Conservation (phyloP, 2,329 filamentous ascomycete species). For the Microcera coccophila region DNA sequence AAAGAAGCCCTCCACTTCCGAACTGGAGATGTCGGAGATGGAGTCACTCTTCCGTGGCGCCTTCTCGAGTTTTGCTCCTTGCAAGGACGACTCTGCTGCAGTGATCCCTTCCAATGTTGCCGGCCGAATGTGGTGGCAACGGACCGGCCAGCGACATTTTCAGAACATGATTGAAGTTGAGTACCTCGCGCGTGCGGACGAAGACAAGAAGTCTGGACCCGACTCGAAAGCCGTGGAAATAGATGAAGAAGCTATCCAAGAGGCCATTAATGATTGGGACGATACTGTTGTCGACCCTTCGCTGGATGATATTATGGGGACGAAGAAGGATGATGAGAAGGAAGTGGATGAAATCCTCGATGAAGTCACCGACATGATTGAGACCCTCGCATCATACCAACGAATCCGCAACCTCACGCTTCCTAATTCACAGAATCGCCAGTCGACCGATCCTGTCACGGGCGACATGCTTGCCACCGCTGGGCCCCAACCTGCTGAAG, state of each 20-base stretch:
- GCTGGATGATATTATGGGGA: constrained; percentile 50
- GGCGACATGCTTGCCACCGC: constrained; percentile 66
- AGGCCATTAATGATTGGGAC: constrained; percentile 57
- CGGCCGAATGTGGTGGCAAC: constrained; percentile 73
- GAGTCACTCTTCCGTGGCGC: constrained; percentile 72
- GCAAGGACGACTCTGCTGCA: constrained; percentile 67
- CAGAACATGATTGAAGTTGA: constrained; percentile 59
- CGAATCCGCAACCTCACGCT: constrained; percentile 71
- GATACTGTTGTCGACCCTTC: constrained; percentile 55
- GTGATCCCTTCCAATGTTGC: constrained; percentile 65
- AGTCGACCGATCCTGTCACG: constrained; percentile 58
- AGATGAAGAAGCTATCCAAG: constrained; percentile 50
- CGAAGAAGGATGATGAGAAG: constrained; percentile 57
- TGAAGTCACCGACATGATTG: constrained; percentile 71
- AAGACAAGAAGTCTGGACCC: constrained; percentile 33
- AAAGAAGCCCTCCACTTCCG: constrained; percentile 52
- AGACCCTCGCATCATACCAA: constrained; percentile 74
- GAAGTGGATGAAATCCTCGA: constrained; percentile 66
- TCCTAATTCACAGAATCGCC: constrained; percentile 59
- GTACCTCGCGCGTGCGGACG: constrained; percentile 39
- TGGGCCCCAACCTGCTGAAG: constrained; percentile 62
- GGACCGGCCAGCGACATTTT: constrained; percentile 61
- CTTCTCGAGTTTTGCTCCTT: constrained; percentile 77
- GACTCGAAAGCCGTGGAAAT: constrained; percentile 37
- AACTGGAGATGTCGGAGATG: constrained; percentile 62